A percentile compares a stretch with the other conserved stretches of the same genome.
phyloP scores from a whole-genome alignment of 768 basidiomycete species.

The Boletus edulis region DNA sequence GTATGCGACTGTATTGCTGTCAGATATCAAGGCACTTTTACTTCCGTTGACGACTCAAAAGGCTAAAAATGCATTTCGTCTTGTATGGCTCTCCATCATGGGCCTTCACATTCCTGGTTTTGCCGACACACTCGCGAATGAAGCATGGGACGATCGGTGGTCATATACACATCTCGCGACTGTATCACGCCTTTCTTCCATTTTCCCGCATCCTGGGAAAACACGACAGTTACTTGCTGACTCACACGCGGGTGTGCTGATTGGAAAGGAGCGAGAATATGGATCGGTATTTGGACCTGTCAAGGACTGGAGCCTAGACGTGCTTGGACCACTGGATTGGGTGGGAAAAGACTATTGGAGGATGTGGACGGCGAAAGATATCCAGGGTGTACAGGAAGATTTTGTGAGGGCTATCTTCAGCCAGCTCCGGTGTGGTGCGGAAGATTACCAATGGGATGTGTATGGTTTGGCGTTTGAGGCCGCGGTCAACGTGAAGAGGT shows the following conservation, averaged over 20 bases:
- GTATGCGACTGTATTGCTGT: slow-evolving; percentile 68
- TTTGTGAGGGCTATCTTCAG: slow-evolving; percentile 59
- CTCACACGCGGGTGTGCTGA: slow-evolving; percentile 59
- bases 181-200: slow-evolving; percentile 42
- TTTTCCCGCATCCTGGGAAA: slow-evolving; percentile 48
- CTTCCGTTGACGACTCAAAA: slow-evolving; percentile 42
- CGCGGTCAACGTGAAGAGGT: slow-evolving; percentile 56
- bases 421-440: slow-evolving; percentile 47
- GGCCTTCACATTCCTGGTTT: slow-evolving; percentile 76
- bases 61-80: slow-evolving; percentile 57
- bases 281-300: slow-evolving; percentile 63
- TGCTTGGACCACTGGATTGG: slow-evolving; percentile 55
- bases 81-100: slow-evolving; percentile 67
- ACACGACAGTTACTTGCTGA: slow-evolving; percentile 45
- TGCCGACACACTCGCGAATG: slow-evolving; percentile 36
- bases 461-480: slow-evolving; percentile 68
- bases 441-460: slow-evolving; percentile 63
- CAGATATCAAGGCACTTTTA: slow-evolving; percentile 63
- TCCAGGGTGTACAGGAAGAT: slow-evolving; percentile 46
- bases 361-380: slow-evolving; percentile 50
- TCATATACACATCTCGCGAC: slow-evolving; percentile 45
- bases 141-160: slow-evolving; percentile 72
- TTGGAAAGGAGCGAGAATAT: slow-evolving; percentile 67
- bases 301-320: slow-evolving; percentile 59
- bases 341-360: slow-evolving; percentile 31